Conservation (phyloP, 768 basidiomycete genomes). For the Suillus subalutaceus region DNA sequence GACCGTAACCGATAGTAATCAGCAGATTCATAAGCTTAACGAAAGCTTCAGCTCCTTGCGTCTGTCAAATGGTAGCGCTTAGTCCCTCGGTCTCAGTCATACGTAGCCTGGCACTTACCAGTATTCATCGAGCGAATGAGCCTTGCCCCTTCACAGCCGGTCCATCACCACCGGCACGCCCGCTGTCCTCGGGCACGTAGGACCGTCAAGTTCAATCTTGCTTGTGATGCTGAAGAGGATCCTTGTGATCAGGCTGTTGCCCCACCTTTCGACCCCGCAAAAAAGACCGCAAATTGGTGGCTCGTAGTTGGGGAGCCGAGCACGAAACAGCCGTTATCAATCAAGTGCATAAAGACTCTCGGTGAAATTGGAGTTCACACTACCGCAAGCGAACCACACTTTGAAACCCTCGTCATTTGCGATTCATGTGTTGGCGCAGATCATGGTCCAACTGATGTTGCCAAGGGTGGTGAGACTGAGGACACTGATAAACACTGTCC, state of each 20-base stretch:
- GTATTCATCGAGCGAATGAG: too few species aligned
- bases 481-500: conserved; percentile 26
- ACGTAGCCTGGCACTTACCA: too few species aligned
- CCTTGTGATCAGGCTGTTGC: conserved; percentile 78
- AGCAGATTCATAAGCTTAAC: too few species aligned
- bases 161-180: too few species aligned
- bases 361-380: conserved; percentile 86
- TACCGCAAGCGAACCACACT: conserved; percentile 78
- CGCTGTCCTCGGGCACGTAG: neutral
- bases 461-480: conserved; percentile 85
- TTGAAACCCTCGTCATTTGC: conserved; percentile 89
- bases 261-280: conserved; percentile 90
- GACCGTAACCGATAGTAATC: too few species aligned
- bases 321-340: conserved; percentile 75
- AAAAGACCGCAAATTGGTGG: conserved; percentile 75
- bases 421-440: conserved; percentile 91
- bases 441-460: conserved; percentile 90
- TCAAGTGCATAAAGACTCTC: conserved; percentile 86
- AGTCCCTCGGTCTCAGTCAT: too few species aligned
- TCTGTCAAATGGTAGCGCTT: too few species aligned
- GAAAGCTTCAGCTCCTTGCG: too few species aligned
- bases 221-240: conserved; percentile 80
- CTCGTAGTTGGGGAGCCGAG: conserved; percentile 88
- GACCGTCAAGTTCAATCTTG: conserved; percentile 39
- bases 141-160: too few species aligned